Percentiles rank a stretch among this genome's conserved stretches.
Evolutionary conservation across 306 rosid species (phyloP).

Genomic region (Albizia julibrissin): DNA sequence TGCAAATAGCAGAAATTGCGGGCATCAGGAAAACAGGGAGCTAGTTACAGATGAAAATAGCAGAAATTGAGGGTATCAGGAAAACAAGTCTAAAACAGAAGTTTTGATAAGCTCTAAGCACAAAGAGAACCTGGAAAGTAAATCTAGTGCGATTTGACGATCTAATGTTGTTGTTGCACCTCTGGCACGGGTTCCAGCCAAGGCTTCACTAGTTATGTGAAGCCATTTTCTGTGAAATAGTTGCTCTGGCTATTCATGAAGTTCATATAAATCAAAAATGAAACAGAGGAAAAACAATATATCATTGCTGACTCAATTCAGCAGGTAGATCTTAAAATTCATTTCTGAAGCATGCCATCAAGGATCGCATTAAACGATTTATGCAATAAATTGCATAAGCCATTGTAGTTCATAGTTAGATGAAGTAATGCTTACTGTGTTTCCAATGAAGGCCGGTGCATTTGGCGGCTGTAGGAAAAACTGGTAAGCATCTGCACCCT

Average conservation of each 20-base stretch:
- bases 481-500: constrained; percentile 79
- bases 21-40: constrained; percentile 21
- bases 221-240: constrained; percentile 93
- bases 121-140: constrained; percentile 80
- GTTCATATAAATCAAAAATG: constrained; percentile 52
- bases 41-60: constrained; percentile 1
- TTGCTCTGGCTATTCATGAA: constrained; percentile 93
- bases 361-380: constrained; percentile 3
- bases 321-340: constrained; percentile 16
- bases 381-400: background rate
- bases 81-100: constrained; percentile 5
- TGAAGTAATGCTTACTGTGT: constrained; percentile 61
- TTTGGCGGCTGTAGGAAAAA: constrained; percentile 88
- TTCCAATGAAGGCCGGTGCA: constrained; percentile 91
- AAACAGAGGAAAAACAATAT: constrained; percentile 20
- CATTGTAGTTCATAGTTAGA: constrained; percentile 1
- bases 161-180: constrained; percentile 67
- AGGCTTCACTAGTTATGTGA: constrained; percentile 78
- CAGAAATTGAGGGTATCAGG: constrained; percentile 18
- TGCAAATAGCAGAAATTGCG: constrained; percentile 15
- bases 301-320: constrained; percentile 32
- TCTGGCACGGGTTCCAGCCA: constrained; percentile 98
- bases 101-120: constrained; percentile 12
- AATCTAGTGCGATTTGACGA: constrained; percentile 77
- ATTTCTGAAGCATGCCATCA: background rate